Evolutionary conservation across 2,329 filamentous ascomycete genomes (phyloP).

Genomic region (Lachnellula occidentalis): DNA sequence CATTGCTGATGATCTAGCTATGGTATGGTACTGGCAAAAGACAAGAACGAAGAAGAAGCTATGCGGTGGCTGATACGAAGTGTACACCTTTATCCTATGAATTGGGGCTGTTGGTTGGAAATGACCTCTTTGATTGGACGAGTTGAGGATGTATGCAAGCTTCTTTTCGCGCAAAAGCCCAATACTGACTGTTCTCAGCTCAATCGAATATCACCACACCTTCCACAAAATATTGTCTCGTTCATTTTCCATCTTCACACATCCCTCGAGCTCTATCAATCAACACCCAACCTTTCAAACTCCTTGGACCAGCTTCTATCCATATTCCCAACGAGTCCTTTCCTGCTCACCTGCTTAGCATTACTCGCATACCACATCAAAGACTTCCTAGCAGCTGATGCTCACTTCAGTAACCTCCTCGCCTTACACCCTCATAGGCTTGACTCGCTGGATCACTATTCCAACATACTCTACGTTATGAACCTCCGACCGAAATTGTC

Average conservation of each 20-base stretch:
- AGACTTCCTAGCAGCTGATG: slow-evolving; percentile 62
- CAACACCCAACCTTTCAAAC: slow-evolving; percentile 67
- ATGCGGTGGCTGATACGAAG: slow-evolving; percentile 83
- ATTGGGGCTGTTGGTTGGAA: slow-evolving; percentile 97
- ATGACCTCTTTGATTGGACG: slow-evolving; percentile 74
- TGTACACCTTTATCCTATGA: slow-evolving; percentile 85
- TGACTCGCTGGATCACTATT: slow-evolving; percentile 91
- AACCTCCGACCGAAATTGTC: slow-evolving; percentile 81
- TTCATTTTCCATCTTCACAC: slow-evolving; percentile 92
- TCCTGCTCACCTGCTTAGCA: slow-evolving; percentile 84
- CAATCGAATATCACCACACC: slow-evolving; percentile 61
- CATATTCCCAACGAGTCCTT: slow-evolving; percentile 85
- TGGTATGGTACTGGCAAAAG: slow-evolving; percentile 81
- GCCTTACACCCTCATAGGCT: slow-evolving; percentile 70
- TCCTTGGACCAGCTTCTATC: slow-evolving; percentile 70
- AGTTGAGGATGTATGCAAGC: slow-evolving; percentile 66
- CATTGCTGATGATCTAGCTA: slow-evolving; percentile 47
- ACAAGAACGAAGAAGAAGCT: slow-evolving; percentile 82
- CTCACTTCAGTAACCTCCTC: slow-evolving; percentile 71
- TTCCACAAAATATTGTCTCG: slow-evolving; percentile 87
- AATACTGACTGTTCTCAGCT: slow-evolving; percentile 47
- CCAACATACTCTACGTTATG: slow-evolving; percentile 95
- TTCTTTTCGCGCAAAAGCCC: not conserved
- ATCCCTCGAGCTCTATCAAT: slow-evolving; percentile 87
- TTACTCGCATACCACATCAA: slow-evolving; percentile 88